phyloP scores from a whole-genome alignment of 495 filamentous ascomycete genomes.

The Daldinia decipiens region DNA sequence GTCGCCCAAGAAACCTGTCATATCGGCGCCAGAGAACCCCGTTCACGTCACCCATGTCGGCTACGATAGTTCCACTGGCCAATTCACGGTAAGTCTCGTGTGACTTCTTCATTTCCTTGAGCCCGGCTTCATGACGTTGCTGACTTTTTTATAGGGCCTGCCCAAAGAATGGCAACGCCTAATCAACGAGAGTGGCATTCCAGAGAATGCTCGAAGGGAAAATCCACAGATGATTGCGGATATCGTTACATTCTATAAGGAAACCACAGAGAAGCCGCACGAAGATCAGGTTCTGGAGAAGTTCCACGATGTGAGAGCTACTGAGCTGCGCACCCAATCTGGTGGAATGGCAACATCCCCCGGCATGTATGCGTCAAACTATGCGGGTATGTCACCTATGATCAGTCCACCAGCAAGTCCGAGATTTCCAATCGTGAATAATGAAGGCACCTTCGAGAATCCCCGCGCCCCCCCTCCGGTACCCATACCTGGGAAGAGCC shows the following conservation, averaged over 20 bases:
- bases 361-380: constrained; percentile 59
- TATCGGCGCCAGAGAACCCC: constrained; percentile 95
- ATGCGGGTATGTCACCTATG: constrained; percentile 67
- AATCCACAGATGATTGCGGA: constrained; percentile 94
- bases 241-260: constrained; percentile 95
- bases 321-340: constrained; percentile 62
- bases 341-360: constrained; percentile 56
- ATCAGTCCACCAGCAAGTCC: constrained; percentile 89
- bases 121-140: constrained; percentile 27
- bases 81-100: constrained; percentile 83
- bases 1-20: constrained; percentile 88
- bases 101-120: constrained; percentile 23
- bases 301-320: constrained; percentile 82
- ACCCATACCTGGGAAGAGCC: constrained; percentile 65
- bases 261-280: constrained; percentile 79
- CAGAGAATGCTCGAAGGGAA: constrained; percentile 93
- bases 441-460: constrained; percentile 96
- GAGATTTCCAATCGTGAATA: constrained; percentile 84
- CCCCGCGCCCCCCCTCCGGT: constrained; percentile 92
- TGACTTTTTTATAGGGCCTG: constrained; percentile 70
- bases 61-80: constrained; percentile 94
- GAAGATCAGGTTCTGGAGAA: constrained; percentile 95
- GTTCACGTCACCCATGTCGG: constrained; percentile 98
- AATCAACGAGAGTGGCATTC: constrained; percentile 94
- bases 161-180: constrained; percentile 98